Evolutionary conservation across 257 asterid genomes (phyloP), one percentile per base, ranked within the genome.

Genomic region (Cynanchum wilfordii): DNA sequence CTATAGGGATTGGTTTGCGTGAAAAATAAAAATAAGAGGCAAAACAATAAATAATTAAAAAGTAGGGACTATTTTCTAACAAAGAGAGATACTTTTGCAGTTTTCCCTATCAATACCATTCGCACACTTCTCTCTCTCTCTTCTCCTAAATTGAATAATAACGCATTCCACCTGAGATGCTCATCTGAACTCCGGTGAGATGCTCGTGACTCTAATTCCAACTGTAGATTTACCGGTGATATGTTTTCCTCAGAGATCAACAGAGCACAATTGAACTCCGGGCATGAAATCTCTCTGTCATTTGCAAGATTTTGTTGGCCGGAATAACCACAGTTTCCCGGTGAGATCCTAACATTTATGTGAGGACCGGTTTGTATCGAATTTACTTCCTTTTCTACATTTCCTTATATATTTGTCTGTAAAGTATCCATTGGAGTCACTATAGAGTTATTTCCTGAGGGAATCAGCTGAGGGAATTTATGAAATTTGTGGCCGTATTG

Each of bases 391-490:
- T 38, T 74, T 40, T 38, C 16, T 44, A n/a, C 12, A 3, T 16
- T 60, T n/a, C 20, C 10, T 58, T 49, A 4, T 66, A 44, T 63
- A 15, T 68, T 10, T 81, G 11, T 73, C 16, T 66, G 10, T 45
- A 10, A 25, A 30, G 10, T 38, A 59, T 16, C 9, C 17, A 25
- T 68, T n/a, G 52, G 33, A 66, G 52, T 40, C 36, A 24, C 68
- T 70, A 69, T 56, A 40, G n/a, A 27, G 77, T 22, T 62, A 2
- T 40, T 59, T 71, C 50, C 76, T 60, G 81, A 71, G 72, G 63
- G 58, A 76, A 73, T 78, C 74, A 71, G 85, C 74, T 81, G 88
- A 66, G 74, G 7, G 77, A 56, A 75, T 56, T 54, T 75, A 78
- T 77, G 78, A 73, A 65, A 70, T 68, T 72, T 67, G 8, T 11